Base-by-base conservation (phyloP, 129 eudicot species). In the Kitagawia praeruptora region DNA sequence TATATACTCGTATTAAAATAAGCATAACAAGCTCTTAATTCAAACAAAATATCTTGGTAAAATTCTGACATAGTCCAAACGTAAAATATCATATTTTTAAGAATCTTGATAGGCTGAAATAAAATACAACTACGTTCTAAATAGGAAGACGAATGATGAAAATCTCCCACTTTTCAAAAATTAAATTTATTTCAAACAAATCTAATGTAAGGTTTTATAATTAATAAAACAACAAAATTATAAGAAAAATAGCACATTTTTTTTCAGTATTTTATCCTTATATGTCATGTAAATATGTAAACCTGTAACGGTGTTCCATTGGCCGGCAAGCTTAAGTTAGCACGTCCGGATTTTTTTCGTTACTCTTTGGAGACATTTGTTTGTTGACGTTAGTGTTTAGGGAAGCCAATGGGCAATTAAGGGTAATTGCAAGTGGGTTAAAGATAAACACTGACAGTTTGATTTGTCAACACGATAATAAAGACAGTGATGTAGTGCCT, bases 261-360 rank as follows among this genome's bases (percentile, higher is more conserved):
- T 34, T 34, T 34, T 34, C 2, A 34, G 1, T 34, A 34, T 34
- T 34, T 34, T 42, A 44, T 44, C 47, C 5, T 3, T 44, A 44
- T 9, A 0, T 9, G 47, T 44, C 0, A 61, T 61, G 25, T 8
- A n/a, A 2, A n/a, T 23, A 0, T 63, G 38, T 63, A 63, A 25
- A 63, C 2, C 15, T 46, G 12, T 63, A 63, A 63, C 69, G 38
- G 13, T 61, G 14, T 27, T 10, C 2, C 3, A n/a, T 8, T 2
- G 66, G 69, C 37, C 69, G 69, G 69, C 69, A 61, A n/a, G 34
- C 69, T 61, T 61, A 61, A 61, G 69, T 25, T 61, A 61, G 69
- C 69, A 61, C 34, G 69, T 61, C 69, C 69, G 13, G 1, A 58
- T 7, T 8, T 58, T 58, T 23, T 58, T 58, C 4, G 69, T 61